A percentile compares a stretch with the other conserved stretches of the same genome.
phyloP scores from a whole-genome alignment of 1,284 basidiomycete species.

The Leccinum huronense region DNA sequence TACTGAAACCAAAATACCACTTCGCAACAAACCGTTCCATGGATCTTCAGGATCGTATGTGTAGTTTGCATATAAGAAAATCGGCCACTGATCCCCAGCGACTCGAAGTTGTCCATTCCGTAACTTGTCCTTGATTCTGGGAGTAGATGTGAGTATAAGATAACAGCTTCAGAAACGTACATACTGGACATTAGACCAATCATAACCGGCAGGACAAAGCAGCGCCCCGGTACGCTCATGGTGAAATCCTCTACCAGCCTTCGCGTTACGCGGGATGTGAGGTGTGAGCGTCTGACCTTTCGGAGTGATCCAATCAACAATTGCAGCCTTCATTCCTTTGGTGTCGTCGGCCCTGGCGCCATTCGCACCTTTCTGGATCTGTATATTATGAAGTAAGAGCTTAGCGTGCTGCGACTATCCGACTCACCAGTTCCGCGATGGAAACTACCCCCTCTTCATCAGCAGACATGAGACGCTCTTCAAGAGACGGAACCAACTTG shows the following conservation, averaged over 20 bases:
- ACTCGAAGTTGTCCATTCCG: neutral
- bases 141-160: neutral
- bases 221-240: neutral
- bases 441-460: neutral
- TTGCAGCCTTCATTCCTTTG: neutral
- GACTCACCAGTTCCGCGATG: neutral
- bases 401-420: neutral
- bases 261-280: neutral
- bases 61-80: neutral
- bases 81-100: neutral
- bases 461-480: neutral
- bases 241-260: neutral
- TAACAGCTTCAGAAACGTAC: neutral
- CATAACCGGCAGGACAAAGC: neutral
- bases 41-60: neutral
- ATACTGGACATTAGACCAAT: neutral
- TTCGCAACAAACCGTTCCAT: neutral
- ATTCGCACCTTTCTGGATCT: neutral
- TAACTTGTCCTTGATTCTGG: neutral
- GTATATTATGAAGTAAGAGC: neutral
- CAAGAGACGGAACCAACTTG: neutral
- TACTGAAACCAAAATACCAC: neutral
- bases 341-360: neutral
- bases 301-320: neutral
- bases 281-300: neutral